Conservation (phyloP, 805 yeast species). For the Wilhelminamyces savonicus region DNA sequence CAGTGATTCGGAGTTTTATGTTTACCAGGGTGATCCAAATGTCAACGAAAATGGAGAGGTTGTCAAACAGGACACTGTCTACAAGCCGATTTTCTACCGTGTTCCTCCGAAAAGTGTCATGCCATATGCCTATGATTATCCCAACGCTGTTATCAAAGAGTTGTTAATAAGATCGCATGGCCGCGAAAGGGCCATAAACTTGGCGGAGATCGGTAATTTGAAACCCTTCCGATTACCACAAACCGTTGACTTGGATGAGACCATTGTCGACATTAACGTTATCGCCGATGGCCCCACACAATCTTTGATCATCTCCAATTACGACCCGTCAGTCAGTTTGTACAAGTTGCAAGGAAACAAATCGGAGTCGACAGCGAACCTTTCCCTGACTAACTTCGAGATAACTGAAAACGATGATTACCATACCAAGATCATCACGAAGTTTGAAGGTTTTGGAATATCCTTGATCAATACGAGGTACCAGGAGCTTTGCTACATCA, state of each 20-base stretch:
- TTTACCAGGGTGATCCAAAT: slow-evolving; percentile 81
- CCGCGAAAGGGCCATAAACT: slow-evolving; percentile 68
- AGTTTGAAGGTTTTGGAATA: slow-evolving; percentile 80
- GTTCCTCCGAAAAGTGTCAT: slow-evolving; percentile 88
- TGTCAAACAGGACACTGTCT: slow-evolving; percentile 44
- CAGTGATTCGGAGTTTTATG: slow-evolving; percentile 76
- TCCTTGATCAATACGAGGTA: slow-evolving; percentile 68
- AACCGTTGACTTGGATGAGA: slow-evolving; percentile 28
- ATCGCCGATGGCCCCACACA: slow-evolving; percentile 96
- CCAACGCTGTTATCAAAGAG: slow-evolving; percentile 83
- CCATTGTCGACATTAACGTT: slow-evolving; percentile 79
- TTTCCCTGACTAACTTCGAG: slow-evolving; percentile 46
- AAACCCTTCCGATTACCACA: slow-evolving; percentile 77
- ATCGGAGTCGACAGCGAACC: slow-evolving; percentile 19
- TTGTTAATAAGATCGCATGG: slow-evolving; percentile 66
- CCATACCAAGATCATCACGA: slow-evolving; percentile 47
- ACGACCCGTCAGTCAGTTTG: slow-evolving; percentile 71
- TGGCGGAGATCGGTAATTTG: slow-evolving; percentile 89
- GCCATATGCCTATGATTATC: slow-evolving; percentile 98
- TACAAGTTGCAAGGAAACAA: slow-evolving; percentile 46
- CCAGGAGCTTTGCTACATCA: slow-evolving; percentile 80
- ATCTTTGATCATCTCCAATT: slow-evolving; percentile 75
- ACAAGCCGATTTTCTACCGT: slow-evolving; percentile 72
- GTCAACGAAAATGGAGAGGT: slow-evolving; percentile 56
- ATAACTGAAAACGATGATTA: slow-evolving; percentile 48